These are phyloP conservation scores for Elaeis oleifera DNA, from an alignment of 202 grass and related monocot genomes.

Conservation along the genomic window DNA sequence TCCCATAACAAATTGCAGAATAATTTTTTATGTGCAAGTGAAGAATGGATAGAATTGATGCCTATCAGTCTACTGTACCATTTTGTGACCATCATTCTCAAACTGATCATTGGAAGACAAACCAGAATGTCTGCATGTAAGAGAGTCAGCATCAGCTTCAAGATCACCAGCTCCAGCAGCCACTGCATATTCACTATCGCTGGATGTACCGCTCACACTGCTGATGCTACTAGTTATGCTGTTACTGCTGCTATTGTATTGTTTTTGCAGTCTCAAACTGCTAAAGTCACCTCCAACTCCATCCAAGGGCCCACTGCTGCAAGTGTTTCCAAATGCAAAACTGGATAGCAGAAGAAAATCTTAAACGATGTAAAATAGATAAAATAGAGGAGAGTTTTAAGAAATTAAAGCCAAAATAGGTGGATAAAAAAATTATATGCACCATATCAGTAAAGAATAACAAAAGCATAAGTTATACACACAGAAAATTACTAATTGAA, in stretches of 20 bases:
- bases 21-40: too few species aligned
- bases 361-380: conserved; percentile 4
- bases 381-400: conserved; percentile 1
- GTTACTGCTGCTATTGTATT: conserved; percentile 55
- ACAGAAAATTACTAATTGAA: too few species aligned
- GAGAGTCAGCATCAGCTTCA: conserved; percentile 84
- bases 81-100: conserved; percentile 45
- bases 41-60: too few species aligned
- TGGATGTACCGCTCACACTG: conserved; percentile 75
- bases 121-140: conserved; percentile 54
- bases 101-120: conserved; percentile 37
- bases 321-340: conserved; percentile 33
- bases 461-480: too few species aligned
- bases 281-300: conserved; percentile 37
- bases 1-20: too few species aligned
- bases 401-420: too few species aligned
- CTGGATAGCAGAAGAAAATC: conserved; percentile 2
- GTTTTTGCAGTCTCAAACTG: conserved; percentile 61
- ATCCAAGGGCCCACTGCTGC: conserved; percentile 20
- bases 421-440: too few species aligned
- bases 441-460: too few species aligned
- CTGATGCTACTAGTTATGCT: conserved; percentile 74
- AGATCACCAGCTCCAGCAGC: conserved; percentile 75
- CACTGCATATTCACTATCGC: conserved; percentile 55
- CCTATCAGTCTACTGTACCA: conserved; percentile 35